Evolutionary conservation across 2,329 filamentous ascomycete genomes (phyloP), one percentile per base, ranked within the genome.

Genomic region (Chaetomiaceae sp.): DNA sequence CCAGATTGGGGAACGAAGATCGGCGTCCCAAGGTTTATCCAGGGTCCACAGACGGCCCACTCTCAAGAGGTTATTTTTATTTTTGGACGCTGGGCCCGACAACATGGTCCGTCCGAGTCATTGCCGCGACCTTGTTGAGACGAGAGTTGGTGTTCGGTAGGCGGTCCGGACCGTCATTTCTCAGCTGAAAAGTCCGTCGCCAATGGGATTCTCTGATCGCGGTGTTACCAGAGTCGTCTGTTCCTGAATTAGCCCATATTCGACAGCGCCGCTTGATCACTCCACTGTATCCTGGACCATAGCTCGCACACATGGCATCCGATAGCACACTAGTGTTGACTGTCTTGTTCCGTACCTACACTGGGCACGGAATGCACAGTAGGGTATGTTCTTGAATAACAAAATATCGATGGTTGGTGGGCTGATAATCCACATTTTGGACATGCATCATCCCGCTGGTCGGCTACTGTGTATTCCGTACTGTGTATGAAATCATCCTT

Each of bases 231-330:
- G 33, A 39, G 16, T 16, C 33, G 5, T 23, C 16, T 54, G 46
- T 56, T 60, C 55, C 58, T 43, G 48, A 60, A 53, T 60, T 59
- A 60, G 58, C 13, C 27, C 30, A 12, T 53, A 48, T 51, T 48
- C 46, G 42, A 50, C 51, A 25, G 27, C 41, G 48, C 41, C 48
- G 48, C 27, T 49, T 41, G 30, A 54, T 23, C 41, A n/a, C n/a
- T n/a, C n/a, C 42, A 41, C 19, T 20, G 21, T 38, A 34, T 42
- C 20, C 16, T 21, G 30, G 30, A 10, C 23, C 14, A 31, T 30
- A 31, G 21, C 42, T 50, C 17, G 27, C 20, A 33, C 33, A 27
- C 25, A 3, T n/a, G n/a, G n/a, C n/a, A n/a, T n/a, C n/a, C n/a
- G n/a, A n/a, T n/a, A n/a, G n/a, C n/a, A n/a, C n/a, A n/a, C n/a